Percentiles rank a stretch among this genome's conserved stretches.
phyloP scores from a whole-genome alignment of 1,284 basidiomycete species.

The Cutaneotrichosporon mucoides region DNA sequence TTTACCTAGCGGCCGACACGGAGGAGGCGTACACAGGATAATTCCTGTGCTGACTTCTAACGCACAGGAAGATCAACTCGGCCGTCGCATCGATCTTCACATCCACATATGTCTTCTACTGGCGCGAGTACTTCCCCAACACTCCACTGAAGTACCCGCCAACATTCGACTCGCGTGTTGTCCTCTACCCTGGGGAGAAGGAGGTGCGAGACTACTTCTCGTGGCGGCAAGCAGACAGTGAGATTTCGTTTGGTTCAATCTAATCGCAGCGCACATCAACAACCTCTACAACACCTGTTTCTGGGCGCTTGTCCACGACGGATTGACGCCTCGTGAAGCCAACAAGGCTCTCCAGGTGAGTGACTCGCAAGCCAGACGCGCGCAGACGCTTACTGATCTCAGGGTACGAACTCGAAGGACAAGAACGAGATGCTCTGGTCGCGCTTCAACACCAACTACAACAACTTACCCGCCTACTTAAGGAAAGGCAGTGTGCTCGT shows the following conservation, averaged over 20 bases:
- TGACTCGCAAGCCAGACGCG: background rate
- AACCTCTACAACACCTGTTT: conserved; percentile 96
- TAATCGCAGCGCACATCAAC: conserved; percentile 81
- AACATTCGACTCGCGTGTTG: conserved; percentile 85
- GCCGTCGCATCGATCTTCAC: conserved; percentile 89
- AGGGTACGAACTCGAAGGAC: conserved; percentile 81
- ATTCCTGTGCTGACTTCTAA: background rate
- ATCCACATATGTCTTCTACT: conserved; percentile 82
- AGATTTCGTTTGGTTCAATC: conserved; percentile 38
- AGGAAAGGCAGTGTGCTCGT: conserved; percentile 83
- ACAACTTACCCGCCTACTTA: conserved; percentile 66
- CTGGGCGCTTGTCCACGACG: conserved; percentile 86
- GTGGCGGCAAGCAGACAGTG: conserved; percentile 94
- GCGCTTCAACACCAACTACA: conserved; percentile 84
- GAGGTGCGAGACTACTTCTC: conserved; percentile 88
- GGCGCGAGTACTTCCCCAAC: conserved; percentile 70
- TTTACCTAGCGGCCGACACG: background rate
- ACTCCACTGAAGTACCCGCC: conserved; percentile 72
- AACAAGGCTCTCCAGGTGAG: conserved; percentile 69
- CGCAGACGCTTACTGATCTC: conserved; percentile 9
- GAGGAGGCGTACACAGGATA: too few relatives aligned
- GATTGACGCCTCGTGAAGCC: conserved; percentile 71
- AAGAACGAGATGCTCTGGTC: conserved; percentile 89
- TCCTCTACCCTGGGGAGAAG: conserved; percentile 70
- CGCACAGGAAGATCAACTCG: conserved; percentile 73